These are phyloP conservation scores for Salisapilia sapeloensis DNA, from an alignment of 352 stramenopile species.

Conservation along the genomic window DNA sequence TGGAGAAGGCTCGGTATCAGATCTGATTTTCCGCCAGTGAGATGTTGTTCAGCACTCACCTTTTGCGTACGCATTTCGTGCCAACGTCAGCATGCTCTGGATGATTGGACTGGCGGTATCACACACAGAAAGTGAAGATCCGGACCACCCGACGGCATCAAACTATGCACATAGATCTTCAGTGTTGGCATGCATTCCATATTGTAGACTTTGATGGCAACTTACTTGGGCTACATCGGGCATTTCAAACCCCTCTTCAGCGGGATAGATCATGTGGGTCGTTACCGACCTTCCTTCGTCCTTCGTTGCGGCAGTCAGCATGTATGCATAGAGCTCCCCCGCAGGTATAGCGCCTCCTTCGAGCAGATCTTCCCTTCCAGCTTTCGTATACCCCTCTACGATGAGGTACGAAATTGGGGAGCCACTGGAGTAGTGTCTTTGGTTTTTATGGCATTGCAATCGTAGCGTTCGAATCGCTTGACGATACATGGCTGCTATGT, in stretches of 20 bases:
- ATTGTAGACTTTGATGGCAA: background rate
- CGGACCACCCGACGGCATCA: constrained; percentile 59
- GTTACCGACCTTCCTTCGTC: too few species aligned
- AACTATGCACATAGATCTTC: constrained; percentile 12
- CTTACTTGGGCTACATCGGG: constrained; percentile 30
- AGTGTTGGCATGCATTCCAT: background rate
- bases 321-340: constrained; percentile 47
- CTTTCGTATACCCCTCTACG: constrained; percentile 53
- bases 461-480: too few species aligned
- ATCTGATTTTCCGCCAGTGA: too few species aligned
- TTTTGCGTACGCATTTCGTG: constrained; percentile 16
- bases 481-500: too few species aligned
- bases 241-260: constrained; percentile 26
- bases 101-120: constrained; percentile 32
- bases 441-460: too few species aligned
- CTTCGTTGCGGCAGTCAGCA: constrained; percentile 39
- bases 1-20: too few species aligned
- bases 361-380: constrained; percentile 35
- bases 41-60: too few species aligned
- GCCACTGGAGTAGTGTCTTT: too few species aligned
- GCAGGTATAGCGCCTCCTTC: constrained; percentile 42
- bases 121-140: constrained; percentile 50
- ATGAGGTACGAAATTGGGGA: constrained; percentile 22
- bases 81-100: constrained; percentile 20
- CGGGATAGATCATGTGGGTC: constrained; percentile 29